These are phyloP conservation scores for Oryza meyeriana DNA, from an alignment of 176 grass and related monocot species.

Conservation along the genomic window DNA sequence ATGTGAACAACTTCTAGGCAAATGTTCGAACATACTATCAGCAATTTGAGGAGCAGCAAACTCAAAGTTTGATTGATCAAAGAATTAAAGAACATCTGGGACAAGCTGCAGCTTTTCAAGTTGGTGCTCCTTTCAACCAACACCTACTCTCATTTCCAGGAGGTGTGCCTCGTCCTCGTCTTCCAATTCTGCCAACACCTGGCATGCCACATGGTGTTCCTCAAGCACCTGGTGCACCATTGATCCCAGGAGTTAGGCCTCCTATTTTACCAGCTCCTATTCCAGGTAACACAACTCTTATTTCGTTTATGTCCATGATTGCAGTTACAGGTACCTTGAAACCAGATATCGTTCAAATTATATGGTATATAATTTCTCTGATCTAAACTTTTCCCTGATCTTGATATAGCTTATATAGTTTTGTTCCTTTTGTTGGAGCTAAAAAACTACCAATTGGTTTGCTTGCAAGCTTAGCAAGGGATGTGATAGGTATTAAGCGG, in stretches of 20 bases:
- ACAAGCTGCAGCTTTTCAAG: slow-evolving; percentile 89
- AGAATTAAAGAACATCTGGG: slow-evolving; percentile 98
- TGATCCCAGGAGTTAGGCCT: slow-evolving; percentile 53
- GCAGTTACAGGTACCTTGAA: neutral
- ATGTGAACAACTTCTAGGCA: slow-evolving; percentile 54
- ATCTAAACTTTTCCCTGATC: neutral
- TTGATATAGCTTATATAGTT: slow-evolving; percentile 2
- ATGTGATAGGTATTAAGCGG: neutral
- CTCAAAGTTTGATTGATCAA: slow-evolving; percentile 97
- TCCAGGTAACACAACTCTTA: slow-evolving; percentile 38
- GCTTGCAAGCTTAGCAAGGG: neutral
- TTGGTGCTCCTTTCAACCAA: slow-evolving; percentile 68
- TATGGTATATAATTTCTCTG: neutral
- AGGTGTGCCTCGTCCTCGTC: slow-evolving; percentile 48
- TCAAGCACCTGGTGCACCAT: slow-evolving; percentile 38
- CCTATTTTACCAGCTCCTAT: slow-evolving; percentile 56
- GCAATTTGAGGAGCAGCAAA: slow-evolving; percentile 98
- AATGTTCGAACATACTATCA: slow-evolving; percentile 95
- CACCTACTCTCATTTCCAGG: slow-evolving; percentile 59
- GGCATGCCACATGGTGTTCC: slow-evolving; percentile 45
- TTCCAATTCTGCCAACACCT: slow-evolving; percentile 61
- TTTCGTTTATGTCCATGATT: slow-evolving; percentile 12
- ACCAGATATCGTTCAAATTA: neutral
- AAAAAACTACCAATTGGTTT: neutral
- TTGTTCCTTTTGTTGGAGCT: slow-evolving; percentile 12